Evolutionary conservation across 805 yeast genomes (phyloP), one percentile per base, ranked within the genome.

Genomic region (Ogataea methanolica): DNA sequence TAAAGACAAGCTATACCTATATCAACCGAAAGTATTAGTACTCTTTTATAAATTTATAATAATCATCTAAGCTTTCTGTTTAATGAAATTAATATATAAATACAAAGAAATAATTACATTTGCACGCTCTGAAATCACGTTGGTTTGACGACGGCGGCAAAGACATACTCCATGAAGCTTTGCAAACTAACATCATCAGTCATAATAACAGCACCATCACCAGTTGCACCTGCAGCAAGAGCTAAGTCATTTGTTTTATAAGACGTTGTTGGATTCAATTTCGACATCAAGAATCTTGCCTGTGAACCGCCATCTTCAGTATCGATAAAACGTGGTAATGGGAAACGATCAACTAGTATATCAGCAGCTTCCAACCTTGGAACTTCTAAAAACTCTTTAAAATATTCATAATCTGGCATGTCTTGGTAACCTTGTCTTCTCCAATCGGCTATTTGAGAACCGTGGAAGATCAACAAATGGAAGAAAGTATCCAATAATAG

Each of bases 271-370:
- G 89, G 88, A 63, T 83, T 83, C 56, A 83, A 69, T 63, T 82
- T 82, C 3, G 88, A 83, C 73, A 79, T 79, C 47, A 83, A 69
- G 61, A 83, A 83, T 64, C 89, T 73, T 0, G 88, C 88, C 59
- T 83, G 89, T 0, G 88, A 82, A 4, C 88, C 88, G 46, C 88
- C 88, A 61, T 82, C 88, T 56, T 83, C 87, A 23, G 87, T 80
- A 59, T 83, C 88, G 45, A 83, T 80, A 55, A 82, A 83, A 57
- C 89, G 71, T 5, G 89, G 89, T 51, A 83, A 70, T 45, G 89
- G 89, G 70, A 79, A 83, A 55, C 89, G 67, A 56, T 83, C 88
- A 50, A 79, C 71, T 36, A 83, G 68, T 33, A 83, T 71, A 42
- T 79, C 82, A 50, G 83, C 80, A 11, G 88, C 88, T 55, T 82